Percentiles rank a stretch among this genome's conserved stretches.
These are phyloP conservation scores for Mucuna pruriens DNA, from an alignment of 306 rosid genomes.

Conservation along the genomic window DNA sequence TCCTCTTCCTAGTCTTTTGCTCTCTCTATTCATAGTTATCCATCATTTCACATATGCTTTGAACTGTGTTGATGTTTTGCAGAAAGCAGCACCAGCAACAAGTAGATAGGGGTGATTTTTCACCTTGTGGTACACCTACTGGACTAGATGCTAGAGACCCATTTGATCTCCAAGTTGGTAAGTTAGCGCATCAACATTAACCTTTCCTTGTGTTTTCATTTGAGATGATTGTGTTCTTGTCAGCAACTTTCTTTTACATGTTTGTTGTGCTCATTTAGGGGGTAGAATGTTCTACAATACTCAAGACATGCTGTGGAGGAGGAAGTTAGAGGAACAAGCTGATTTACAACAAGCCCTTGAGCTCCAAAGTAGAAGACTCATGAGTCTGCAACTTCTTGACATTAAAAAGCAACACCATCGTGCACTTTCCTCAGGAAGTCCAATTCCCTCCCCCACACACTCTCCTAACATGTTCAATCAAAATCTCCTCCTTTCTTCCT, in stretches of 20 bases:
- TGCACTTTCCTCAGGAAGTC: slow-evolving; percentile 69
- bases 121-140: slow-evolving; percentile 94
- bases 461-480: slow-evolving; percentile 63
- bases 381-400: slow-evolving; percentile 93
- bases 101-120: slow-evolving; percentile 85
- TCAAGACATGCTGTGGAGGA: slow-evolving; percentile 88
- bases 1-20: neutral
- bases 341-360: slow-evolving; percentile 91
- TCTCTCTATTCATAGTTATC: neutral
- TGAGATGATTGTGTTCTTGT: neutral
- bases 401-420: slow-evolving; percentile 86
- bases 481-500: slow-evolving; percentile 54
- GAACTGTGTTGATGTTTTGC: slow-evolving; percentile 39
- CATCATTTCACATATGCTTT: neutral
- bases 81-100: slow-evolving; percentile 87
- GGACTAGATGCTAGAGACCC: slow-evolving; percentile 85
- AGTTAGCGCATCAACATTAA: too few relatives aligned
- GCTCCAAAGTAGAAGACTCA: slow-evolving; percentile 79
- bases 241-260: too few relatives aligned
- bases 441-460: slow-evolving; percentile 74
- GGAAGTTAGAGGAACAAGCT: slow-evolving; percentile 93
- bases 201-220: neutral
- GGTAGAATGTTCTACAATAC: slow-evolving; percentile 82
- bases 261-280: too few relatives aligned
- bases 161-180: slow-evolving; percentile 87